Conservation (phyloP, 1,284 basidiomycete genomes). For the Leccinum pallidistipes region DNA sequence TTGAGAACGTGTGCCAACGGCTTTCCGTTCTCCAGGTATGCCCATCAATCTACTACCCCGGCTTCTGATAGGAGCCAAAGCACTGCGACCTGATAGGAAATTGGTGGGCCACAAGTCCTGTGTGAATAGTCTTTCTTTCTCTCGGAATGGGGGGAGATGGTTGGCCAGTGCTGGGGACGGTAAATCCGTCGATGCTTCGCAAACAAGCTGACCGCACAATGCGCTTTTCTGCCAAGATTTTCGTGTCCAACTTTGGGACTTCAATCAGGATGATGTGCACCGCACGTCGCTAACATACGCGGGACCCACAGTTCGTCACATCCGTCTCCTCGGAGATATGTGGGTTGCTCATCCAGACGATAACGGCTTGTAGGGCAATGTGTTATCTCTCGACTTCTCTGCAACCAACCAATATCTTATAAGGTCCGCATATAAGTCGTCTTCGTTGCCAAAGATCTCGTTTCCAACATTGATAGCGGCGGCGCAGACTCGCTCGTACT, state of each 20-base stretch:
- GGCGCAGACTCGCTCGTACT: slow-evolving; percentile 59
- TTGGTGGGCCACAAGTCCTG: slow-evolving; percentile 64
- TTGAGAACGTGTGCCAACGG: slow-evolving; percentile 24
- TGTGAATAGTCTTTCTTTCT: slow-evolving; percentile 69
- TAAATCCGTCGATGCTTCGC: slow-evolving; percentile 31
- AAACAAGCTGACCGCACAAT: slow-evolving; percentile 10
- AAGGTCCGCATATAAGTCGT: slow-evolving; percentile 47
- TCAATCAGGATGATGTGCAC: slow-evolving; percentile 59
- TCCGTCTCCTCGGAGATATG: slow-evolving; percentile 28
- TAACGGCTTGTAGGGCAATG: slow-evolving; percentile 50
- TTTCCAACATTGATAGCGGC: slow-evolving; percentile 44
- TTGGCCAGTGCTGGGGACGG: slow-evolving; percentile 79
- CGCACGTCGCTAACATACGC: slow-evolving; percentile 46
- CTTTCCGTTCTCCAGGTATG: slow-evolving; percentile 37
- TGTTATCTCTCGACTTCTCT: slow-evolving; percentile 70
- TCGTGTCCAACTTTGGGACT: slow-evolving; percentile 64
- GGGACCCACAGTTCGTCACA: slow-evolving; percentile 48
- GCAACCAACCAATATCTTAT: slow-evolving; percentile 59
- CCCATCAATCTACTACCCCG: not conserved
- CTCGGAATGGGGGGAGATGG: slow-evolving; percentile 60
- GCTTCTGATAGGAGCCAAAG: slow-evolving; percentile 2
- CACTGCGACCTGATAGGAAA: slow-evolving; percentile 41
- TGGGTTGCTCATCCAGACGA: slow-evolving; percentile 11
- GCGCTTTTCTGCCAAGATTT: slow-evolving; percentile 46
- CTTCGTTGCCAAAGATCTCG: slow-evolving; percentile 1